phyloP scores from a whole-genome alignment of 257 asterid genomes.

The Solanum dulcamara region DNA sequence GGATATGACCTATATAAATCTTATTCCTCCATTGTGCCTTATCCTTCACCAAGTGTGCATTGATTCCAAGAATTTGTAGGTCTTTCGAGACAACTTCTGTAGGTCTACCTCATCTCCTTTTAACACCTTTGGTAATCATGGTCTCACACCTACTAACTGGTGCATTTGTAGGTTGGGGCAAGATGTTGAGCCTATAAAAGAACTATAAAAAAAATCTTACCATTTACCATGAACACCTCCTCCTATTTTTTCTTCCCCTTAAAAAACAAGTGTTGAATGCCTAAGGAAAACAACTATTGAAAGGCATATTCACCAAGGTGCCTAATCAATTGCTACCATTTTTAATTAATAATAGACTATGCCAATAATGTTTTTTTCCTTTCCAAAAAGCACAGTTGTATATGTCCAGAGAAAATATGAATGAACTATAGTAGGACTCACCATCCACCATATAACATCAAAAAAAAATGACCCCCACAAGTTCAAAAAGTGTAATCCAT shows the following conservation, averaged over 20 bases:
- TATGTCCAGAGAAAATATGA: not conserved
- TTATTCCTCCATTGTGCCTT: not conserved
- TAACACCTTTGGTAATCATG: not conserved
- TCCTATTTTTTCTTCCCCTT: not conserved
- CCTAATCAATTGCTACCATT: not conserved
- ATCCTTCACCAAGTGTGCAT: not conserved
- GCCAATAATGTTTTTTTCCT: not conserved
- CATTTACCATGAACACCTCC: not conserved
- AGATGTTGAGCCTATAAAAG: not conserved
- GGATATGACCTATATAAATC: no score
- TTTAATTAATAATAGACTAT: not conserved
- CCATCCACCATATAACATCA: not conserved
- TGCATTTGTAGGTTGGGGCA: not conserved
- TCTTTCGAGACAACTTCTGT: no score
- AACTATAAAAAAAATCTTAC: not conserved
- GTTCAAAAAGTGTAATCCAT: slow-evolving; percentile 9
- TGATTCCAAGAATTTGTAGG: not conserved
- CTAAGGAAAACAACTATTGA: not conserved
- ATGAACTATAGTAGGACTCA: not conserved
- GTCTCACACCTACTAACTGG: not conserved
- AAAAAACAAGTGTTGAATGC: not conserved
- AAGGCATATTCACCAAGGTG: not conserved
- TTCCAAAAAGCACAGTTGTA: not conserved
- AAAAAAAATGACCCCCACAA: slow-evolving; percentile 2
- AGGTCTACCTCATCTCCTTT: no score